Evolutionary conservation across 805 yeast species (phyloP), one percentile per base, ranked within the genome.

Genomic region (Candida mattraensis): DNA sequence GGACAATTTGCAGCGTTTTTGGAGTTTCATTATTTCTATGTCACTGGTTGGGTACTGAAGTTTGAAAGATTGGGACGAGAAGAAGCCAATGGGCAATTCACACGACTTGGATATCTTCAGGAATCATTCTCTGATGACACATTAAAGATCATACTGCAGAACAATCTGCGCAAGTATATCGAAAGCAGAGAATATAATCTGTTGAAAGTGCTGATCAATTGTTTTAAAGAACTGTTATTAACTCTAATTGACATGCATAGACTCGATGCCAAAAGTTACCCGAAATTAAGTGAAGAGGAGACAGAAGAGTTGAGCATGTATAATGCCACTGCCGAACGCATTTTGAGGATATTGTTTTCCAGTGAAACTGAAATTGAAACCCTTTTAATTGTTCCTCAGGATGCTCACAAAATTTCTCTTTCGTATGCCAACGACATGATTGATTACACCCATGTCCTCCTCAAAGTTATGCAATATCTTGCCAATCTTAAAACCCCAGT

Each of bases 41-140:
- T 85, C 5, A 62, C 74, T 5, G 69, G 86, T 1, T 91, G 97
- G 96, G 81, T 87, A 48, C 63, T 87, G 30, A 71, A 72, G 21
- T 87, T 77, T 40, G 87, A 83, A 48, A 63, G 83, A 14, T 60
- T 51, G 5, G 50, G 64, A 40, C 54, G 63, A 22, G 52, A 58
- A 0, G 17, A n/a, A 8, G 61, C 62, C 19, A 59, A 56, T 7
- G 54, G 59, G 4, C 64, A 70, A 4, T 37, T 36, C 26, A 35
- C 46, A 31, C 41, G 61, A 28, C 40, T 46, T 19, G 56, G 59
- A 4, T 51, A 42, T 30, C 34, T 50, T 13, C 45, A 50, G 5
- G 69, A 72, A 8, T 80, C 77, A 0, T 60, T 88, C 19, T 72
- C 80, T 34, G 84, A 80, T 35, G 75, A 76, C 15, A 70, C 78